Evolutionary conservation across 768 basidiomycete genomes (phyloP).

Genomic region (Pulveroboletus ravenelii): DNA sequence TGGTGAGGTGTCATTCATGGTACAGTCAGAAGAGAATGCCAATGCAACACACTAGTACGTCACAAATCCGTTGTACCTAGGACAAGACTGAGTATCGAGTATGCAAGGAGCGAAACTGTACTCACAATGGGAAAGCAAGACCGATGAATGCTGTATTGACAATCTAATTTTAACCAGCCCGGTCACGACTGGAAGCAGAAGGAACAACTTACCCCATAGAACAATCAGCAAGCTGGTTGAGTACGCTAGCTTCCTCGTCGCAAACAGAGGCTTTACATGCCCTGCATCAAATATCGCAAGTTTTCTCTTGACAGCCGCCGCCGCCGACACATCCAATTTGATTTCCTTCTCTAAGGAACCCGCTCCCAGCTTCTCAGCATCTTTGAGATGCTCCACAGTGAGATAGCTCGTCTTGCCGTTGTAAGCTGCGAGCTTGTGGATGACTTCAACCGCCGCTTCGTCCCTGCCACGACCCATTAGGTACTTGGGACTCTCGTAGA

Average conservation of each 20-base stretch:
- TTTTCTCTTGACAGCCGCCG: conserved; percentile 37
- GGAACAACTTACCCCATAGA: conserved; percentile 42
- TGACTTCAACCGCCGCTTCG: conserved; percentile 53
- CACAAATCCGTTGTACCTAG: conserved; percentile 48
- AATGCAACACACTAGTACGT: conserved; percentile 41
- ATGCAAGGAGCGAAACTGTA: not conserved
- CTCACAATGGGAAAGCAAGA: conserved; percentile 66
- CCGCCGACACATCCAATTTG: conserved; percentile 33
- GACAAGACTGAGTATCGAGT: not conserved
- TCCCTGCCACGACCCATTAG: conserved; percentile 66
- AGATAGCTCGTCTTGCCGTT: conserved; percentile 51
- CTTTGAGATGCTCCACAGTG: conserved; percentile 41
- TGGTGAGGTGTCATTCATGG: conserved; percentile 20
- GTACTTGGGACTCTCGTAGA: conserved; percentile 69
- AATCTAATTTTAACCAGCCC: not conserved
- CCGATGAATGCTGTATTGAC: conserved; percentile 58
- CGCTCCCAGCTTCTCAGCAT: conserved; percentile 11
- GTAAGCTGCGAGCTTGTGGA: conserved; percentile 56
- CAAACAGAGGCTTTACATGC: conserved; percentile 48
- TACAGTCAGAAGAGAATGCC: not conserved
- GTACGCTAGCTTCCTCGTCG: conserved; percentile 44
- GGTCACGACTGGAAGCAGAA: not conserved
- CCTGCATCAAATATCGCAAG: conserved; percentile 35
- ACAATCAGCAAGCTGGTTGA: conserved; percentile 48
- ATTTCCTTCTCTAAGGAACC: conserved; percentile 8